Conservation (phyloP, 495 filamentous ascomycete species). For the Penicillium bialowiezense region DNA sequence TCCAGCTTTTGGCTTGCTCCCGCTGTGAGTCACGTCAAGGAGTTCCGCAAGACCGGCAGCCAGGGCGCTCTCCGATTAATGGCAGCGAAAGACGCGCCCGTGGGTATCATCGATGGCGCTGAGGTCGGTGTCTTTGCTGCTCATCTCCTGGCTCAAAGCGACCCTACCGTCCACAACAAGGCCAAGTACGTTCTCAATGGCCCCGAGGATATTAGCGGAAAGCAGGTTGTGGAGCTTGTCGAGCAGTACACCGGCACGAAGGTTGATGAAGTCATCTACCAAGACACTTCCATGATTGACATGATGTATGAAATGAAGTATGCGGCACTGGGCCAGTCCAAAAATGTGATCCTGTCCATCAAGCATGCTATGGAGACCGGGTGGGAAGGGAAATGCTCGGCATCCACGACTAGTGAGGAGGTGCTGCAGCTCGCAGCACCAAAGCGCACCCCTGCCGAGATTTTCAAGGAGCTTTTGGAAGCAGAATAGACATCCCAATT, state of each 20-base stretch:
- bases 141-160: slow-evolving; percentile 31
- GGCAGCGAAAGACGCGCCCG: slow-evolving; percentile 29
- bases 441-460: slow-evolving; percentile 20
- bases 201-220: slow-evolving; percentile 40
- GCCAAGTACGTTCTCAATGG: slow-evolving; percentile 44
- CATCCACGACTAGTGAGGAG: slow-evolving; percentile 36
- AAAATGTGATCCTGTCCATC: slow-evolving; percentile 24
- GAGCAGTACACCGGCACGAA: slow-evolving; percentile 36
- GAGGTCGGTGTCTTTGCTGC: slow-evolving; percentile 43
- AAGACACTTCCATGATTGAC: slow-evolving; percentile 37
- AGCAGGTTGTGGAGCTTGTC: slow-evolving; percentile 36
- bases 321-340: slow-evolving; percentile 14
- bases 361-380: slow-evolving; percentile 17
- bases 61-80: slow-evolving; percentile 29
- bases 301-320: slow-evolving; percentile 11
- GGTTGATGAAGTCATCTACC: slow-evolving; percentile 34
- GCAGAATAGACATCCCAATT: too few relatives aligned
- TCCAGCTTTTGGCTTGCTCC: slow-evolving; percentile 14
- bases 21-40: slow-evolving; percentile 29
- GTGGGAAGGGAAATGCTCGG: slow-evolving; percentile 30
- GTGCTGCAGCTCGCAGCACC: slow-evolving; percentile 28
- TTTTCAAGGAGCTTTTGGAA: slow-evolving; percentile 15
- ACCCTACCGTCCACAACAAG: slow-evolving; percentile 32
- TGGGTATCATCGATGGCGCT: slow-evolving; percentile 34
- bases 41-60: slow-evolving; percentile 37